These are phyloP conservation scores for Penicillium chermesinum DNA, from an alignment of 495 filamentous ascomycete species.

Conservation along the genomic window DNA sequence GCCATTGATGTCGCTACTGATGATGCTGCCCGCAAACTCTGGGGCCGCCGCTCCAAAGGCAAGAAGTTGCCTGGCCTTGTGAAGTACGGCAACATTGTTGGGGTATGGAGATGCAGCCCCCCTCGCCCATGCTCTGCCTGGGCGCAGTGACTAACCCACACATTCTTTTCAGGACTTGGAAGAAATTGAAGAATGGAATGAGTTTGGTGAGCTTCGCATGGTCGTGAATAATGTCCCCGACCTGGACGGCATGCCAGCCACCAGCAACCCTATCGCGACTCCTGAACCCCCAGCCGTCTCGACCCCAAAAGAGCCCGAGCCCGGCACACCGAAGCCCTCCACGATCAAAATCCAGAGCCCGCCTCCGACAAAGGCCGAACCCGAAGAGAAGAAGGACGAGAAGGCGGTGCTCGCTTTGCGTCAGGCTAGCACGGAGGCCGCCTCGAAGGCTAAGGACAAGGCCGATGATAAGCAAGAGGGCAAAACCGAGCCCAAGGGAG, in stretches of 20 bases:
- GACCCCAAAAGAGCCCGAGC: constrained; percentile 30
- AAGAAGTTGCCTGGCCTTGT: constrained; percentile 87
- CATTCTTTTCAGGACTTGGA: constrained; percentile 68
- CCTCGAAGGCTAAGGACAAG: constrained; percentile 51
- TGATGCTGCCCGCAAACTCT: constrained; percentile 84
- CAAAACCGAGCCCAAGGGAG: constrained; percentile 8
- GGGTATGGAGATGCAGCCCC: constrained; percentile 53
- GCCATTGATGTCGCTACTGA: constrained; percentile 90
- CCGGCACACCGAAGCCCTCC: constrained; percentile 32
- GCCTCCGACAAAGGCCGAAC: constrained; percentile 28
- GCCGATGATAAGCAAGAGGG: constrained; percentile 17
- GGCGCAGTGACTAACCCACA: background rate
- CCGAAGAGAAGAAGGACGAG: constrained; percentile 28
- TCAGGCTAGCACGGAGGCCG: constrained; percentile 66
- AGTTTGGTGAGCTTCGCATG: constrained; percentile 91
- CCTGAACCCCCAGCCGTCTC: constrained; percentile 30
- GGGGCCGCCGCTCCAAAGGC: constrained; percentile 72
- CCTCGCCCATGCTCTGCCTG: background rate
- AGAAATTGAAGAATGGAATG: constrained; percentile 97
- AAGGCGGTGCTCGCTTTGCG: constrained; percentile 51
- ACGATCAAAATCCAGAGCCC: constrained; percentile 44
- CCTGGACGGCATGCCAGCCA: constrained; percentile 35
- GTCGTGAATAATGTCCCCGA: constrained; percentile 53
- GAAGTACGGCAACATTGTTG: constrained; percentile 79
- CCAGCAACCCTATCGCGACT: constrained; percentile 40